Conservation (phyloP, 2,329 filamentous ascomycete species). For the Sporothrix brunneoviolacea region DNA sequence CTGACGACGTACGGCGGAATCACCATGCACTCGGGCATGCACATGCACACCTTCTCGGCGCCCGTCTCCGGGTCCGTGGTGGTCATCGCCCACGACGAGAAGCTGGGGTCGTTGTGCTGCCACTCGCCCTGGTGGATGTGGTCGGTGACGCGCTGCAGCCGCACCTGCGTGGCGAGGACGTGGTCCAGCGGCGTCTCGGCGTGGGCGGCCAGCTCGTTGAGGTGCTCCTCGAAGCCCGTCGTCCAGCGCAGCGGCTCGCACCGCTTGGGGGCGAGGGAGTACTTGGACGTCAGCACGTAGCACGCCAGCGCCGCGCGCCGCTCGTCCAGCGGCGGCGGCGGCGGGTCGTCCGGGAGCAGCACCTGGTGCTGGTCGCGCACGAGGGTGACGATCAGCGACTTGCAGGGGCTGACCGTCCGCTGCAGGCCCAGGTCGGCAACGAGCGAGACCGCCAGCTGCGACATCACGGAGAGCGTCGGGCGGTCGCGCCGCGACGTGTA, state of each 20-base stretch:
- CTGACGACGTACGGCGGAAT: conserved; percentile 17
- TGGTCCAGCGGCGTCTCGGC: conserved; percentile 44
- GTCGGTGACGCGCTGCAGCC: conserved; percentile 35
- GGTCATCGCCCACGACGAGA: neutral
- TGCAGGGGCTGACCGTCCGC: conserved; percentile 14
- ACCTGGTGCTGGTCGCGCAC: conserved; percentile 11
- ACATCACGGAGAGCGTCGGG: conserved; percentile 36
- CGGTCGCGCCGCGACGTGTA: conserved; percentile 24
- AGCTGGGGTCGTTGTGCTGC: conserved; percentile 18
- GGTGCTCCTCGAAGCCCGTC: conserved; percentile 50
- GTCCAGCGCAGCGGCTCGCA: conserved; percentile 51
- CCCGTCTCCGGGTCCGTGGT: neutral
- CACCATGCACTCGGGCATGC: conserved; percentile 20
- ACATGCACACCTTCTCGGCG: too few species aligned
- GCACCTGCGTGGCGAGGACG: conserved; percentile 37
- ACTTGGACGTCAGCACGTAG: conserved; percentile 33
- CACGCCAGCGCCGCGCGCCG: conserved; percentile 40
- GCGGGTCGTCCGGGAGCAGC: conserved; percentile 15
- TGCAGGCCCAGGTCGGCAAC: conserved; percentile 42
- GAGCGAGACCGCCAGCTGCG: conserved; percentile 36
- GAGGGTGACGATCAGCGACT: conserved; percentile 12
- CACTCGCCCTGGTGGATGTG: conserved; percentile 22
- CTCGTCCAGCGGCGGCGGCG: conserved; percentile 33
- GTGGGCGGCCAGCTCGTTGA: conserved; percentile 38
- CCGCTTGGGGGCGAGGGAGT: conserved; percentile 31